Evolutionary conservation across 768 basidiomycete species (phyloP).

Genomic region (Butyriboletus loyo): DNA sequence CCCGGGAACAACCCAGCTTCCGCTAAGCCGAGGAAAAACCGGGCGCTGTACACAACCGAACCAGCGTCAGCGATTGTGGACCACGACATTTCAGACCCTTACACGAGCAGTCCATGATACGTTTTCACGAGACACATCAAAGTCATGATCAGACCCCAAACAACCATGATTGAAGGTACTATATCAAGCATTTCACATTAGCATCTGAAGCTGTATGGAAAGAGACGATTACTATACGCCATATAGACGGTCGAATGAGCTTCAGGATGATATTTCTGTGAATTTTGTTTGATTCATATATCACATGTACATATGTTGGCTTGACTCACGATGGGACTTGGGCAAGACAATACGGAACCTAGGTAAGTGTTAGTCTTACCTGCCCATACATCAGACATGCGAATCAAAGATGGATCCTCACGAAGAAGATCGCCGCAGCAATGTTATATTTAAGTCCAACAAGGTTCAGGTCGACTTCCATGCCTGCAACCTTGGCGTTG

Average conservation of each 20-base stretch:
- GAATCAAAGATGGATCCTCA: constrained; percentile 7
- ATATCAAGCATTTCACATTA: constrained; percentile 10
- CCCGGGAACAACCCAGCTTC: constrained; percentile 45
- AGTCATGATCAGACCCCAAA: constrained; percentile 37
- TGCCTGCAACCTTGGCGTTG: constrained; percentile 45
- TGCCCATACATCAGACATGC: not conserved
- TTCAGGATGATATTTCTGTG: constrained; percentile 38
- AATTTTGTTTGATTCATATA: not conserved
- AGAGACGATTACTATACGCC: constrained; percentile 21
- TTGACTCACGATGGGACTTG: constrained; percentile 39
- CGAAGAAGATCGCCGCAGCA: constrained; percentile 39
- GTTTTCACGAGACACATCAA: constrained; percentile 37
- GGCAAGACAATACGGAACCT: constrained; percentile 37
- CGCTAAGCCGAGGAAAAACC: constrained; percentile 44
- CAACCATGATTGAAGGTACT: constrained; percentile 38
- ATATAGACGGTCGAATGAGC: constrained; percentile 32
- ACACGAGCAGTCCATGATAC: constrained; percentile 29
- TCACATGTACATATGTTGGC: not conserved
- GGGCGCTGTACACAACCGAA: constrained; percentile 22
- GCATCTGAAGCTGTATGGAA: not conserved
- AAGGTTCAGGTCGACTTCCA: constrained; percentile 38
- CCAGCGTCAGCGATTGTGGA: not conserved
- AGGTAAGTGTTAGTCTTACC: not conserved
- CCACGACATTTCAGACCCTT: constrained; percentile 3
- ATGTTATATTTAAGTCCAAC: constrained; percentile 36